Conservation (phyloP, 2,329 filamentous ascomycete genomes). For the Neurospora sp. region DNA sequence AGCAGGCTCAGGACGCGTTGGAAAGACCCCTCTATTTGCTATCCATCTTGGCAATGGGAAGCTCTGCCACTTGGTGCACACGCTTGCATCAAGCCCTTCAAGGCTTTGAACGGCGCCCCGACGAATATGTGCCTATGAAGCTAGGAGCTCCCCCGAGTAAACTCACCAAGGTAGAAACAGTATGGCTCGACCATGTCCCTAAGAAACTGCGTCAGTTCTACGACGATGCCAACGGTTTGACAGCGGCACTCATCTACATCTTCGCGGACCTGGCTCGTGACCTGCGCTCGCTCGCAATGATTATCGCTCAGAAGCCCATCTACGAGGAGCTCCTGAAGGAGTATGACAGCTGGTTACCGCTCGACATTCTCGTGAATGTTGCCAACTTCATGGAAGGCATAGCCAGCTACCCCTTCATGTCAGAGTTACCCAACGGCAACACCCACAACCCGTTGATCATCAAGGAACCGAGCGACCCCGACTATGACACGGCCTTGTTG, state of each 20-base stretch:
- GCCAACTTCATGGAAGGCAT: slow-evolving; percentile 11
- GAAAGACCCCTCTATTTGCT: slow-evolving; percentile 6
- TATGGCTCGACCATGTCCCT: slow-evolving; percentile 2
- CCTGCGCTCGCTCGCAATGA: slow-evolving; percentile 5
- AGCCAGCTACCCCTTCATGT: slow-evolving; percentile 13
- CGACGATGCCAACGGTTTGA: neutral
- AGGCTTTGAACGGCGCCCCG: neutral
- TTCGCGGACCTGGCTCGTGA: slow-evolving; percentile 6
- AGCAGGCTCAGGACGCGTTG: slow-evolving; percentile 7
- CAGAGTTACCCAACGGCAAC: neutral
- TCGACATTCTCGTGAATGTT: slow-evolving; percentile 9
- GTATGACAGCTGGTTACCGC: slow-evolving; percentile 6
- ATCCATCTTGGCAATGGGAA: neutral
- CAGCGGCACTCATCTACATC: neutral
- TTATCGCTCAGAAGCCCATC: slow-evolving; percentile 5
- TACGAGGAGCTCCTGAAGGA: slow-evolving; percentile 9
- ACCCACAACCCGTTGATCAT: slow-evolving; percentile 1
- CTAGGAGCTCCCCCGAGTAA: neutral
- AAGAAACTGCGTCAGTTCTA: neutral
- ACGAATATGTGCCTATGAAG: neutral
- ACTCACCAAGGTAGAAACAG: slow-evolving; percentile 1
- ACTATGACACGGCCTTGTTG: slow-evolving; percentile 4
- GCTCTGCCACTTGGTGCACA: neutral
- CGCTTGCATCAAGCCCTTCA: neutral
- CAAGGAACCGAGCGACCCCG: slow-evolving; percentile 2